Conservation (phyloP, 768 basidiomycete species). For the Favolaschia claudopus region DNA sequence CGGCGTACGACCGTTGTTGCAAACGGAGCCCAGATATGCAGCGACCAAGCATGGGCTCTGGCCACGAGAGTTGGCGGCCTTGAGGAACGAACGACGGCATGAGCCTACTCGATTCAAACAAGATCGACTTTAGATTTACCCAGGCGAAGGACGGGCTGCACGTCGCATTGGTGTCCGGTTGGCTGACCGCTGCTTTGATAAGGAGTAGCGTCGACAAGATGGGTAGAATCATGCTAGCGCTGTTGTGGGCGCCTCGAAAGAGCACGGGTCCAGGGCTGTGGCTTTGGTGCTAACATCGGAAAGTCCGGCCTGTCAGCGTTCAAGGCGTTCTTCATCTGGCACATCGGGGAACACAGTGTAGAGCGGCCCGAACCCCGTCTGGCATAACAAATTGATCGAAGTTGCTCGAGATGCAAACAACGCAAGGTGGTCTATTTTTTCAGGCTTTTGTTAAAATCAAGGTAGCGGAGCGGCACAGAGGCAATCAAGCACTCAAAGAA, state of each 20-base stretch:
- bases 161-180: conserved; percentile 21
- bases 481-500: too few relatives aligned
- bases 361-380: too few relatives aligned
- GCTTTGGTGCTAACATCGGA: conserved; percentile 5
- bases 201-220: conserved; percentile 10
- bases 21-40: conserved; percentile 49
- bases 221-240: conserved; percentile 10
- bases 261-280: conserved; percentile 13
- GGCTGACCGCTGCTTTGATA: background rate
- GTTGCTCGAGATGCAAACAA: too few relatives aligned
- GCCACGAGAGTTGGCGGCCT: conserved; percentile 48
- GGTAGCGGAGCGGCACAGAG: too few relatives aligned
- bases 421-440: too few relatives aligned
- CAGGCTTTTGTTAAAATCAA: too few relatives aligned
- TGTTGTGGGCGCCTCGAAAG: conserved; percentile 5
- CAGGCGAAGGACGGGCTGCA: conserved; percentile 31
- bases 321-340: too few relatives aligned
- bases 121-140: conserved; percentile 25
- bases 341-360: too few relatives aligned
- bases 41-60: conserved; percentile 57
- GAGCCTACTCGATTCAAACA: background rate
- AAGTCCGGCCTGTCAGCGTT: too few relatives aligned
- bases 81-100: background rate
- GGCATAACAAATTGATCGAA: too few relatives aligned
- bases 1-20: conserved; percentile 44